A percentile compares a stretch with the other conserved stretches of the same genome.
Evolutionary conservation across 164 flowering plant species (phyloP).

Genomic region (Buxus sempervirens): DNA sequence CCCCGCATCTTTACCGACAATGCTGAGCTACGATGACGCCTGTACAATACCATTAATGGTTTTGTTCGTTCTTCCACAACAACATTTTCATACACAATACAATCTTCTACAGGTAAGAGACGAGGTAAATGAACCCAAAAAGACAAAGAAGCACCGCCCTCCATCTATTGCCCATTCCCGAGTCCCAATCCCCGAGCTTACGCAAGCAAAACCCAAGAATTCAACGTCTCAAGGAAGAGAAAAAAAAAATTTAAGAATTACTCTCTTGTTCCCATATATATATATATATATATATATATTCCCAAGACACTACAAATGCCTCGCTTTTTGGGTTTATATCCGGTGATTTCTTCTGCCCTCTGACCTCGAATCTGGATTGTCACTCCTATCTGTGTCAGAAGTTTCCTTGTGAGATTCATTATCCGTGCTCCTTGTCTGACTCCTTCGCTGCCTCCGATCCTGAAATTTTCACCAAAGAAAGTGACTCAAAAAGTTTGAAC

Average conservation of each 20-base stretch:
- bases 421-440: constrained; percentile 57
- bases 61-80: background rate
- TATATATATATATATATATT: constrained; percentile 3
- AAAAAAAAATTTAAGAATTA: constrained; percentile 28
- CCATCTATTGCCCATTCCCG: background rate
- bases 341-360: constrained; percentile 40
- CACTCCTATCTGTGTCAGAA: constrained; percentile 82
- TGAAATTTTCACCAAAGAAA: constrained; percentile 13
- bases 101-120: constrained; percentile 24
- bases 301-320: constrained; percentile 4
- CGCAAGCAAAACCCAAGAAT: constrained; percentile 22
- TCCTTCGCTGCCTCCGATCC: constrained; percentile 80
- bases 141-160: background rate
- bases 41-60: background rate
- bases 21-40: background rate
- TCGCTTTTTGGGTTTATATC: constrained; percentile 13
- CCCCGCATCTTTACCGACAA: background rate
- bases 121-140: background rate
- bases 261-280: background rate
- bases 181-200: background rate
- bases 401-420: constrained; percentile 63
- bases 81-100: constrained; percentile 31
- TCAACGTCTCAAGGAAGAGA: constrained; percentile 7
- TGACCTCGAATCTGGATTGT: constrained; percentile 53
- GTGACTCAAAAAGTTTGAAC: background rate